Percentiles rank a stretch among this genome's conserved stretches.
phyloP scores from a whole-genome alignment of 2,329 filamentous ascomycete genomes.

The Colletotrichum sp. region DNA sequence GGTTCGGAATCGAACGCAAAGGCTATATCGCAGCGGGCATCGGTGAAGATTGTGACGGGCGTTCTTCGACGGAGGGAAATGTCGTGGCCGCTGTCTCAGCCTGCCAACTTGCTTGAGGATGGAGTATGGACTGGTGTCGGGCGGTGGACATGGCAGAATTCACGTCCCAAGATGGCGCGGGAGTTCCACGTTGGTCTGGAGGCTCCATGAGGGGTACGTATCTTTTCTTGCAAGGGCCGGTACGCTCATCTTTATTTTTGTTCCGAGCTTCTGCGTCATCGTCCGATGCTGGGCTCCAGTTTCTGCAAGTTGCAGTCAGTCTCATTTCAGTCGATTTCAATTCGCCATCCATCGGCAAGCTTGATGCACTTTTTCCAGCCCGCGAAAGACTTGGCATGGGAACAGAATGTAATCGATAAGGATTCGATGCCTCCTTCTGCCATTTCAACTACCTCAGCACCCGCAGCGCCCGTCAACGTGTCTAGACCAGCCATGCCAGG shows the following conservation, averaged over 20 bases:
- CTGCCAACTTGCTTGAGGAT: neutral
- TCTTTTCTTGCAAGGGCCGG: neutral
- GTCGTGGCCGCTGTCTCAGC: neutral
- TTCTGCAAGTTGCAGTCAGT: neutral
- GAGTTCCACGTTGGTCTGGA: constrained; percentile 10
- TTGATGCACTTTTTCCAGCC: neutral
- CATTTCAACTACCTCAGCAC: neutral
- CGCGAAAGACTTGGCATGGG: neutral
- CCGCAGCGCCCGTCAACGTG: neutral
- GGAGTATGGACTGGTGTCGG: neutral
- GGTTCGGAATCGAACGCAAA: neutral
- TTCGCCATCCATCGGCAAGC: neutral
- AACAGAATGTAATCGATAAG: neutral
- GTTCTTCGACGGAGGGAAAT: neutral
- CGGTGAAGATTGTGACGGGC: neutral
- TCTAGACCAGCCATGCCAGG: constrained; percentile 12
- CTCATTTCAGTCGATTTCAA: neutral
- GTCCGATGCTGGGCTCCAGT: neutral
- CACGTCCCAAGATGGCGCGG: constrained; percentile 1
- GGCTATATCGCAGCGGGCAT: neutral
- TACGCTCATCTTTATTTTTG: neutral
- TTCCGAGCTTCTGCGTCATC: constrained; percentile 12
- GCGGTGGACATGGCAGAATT: constrained; percentile 13
- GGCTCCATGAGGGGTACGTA: constrained; percentile 1
- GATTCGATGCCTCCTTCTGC: neutral